Evolutionary conservation across 83 land plant genomes (phyloP).

Genomic region (Diphasiastrum complanatum): DNA sequence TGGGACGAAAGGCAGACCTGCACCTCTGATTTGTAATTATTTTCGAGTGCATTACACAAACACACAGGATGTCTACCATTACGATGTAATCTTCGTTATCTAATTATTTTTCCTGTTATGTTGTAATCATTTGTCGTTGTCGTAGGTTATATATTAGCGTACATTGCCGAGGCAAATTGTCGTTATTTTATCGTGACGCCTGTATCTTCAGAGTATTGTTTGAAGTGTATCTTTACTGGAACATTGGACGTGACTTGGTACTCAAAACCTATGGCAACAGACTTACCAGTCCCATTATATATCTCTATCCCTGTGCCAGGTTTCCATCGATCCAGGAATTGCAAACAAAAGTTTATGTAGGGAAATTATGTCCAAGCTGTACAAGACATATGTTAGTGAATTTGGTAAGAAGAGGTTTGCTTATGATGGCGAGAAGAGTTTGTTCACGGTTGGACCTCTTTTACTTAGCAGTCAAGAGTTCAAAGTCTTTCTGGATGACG

Average conservation of each 20-base stretch:
- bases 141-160: not conserved
- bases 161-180: not conserved
- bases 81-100: constrained; percentile 38
- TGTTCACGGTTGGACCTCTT: constrained; percentile 52
- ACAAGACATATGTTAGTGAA: constrained; percentile 37
- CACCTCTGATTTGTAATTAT: constrained; percentile 44
- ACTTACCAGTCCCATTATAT: not conserved
- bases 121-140: not conserved
- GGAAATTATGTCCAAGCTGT: constrained; percentile 40
- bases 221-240: no score
- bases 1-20: constrained; percentile 32
- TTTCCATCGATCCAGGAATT: constrained; percentile 24
- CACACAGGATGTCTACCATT: constrained; percentile 42
- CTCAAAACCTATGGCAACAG: no score
- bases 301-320: not conserved
- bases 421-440: constrained; percentile 61
- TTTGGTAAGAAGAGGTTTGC: constrained; percentile 46
- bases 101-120: not conserved
- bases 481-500: constrained; percentile 42
- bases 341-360: constrained; percentile 48
- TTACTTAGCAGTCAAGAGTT: constrained; percentile 38
- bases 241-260: no score
- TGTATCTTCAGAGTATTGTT: no score
- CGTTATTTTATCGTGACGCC: no score
- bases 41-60: constrained; percentile 37